These are phyloP conservation scores for Metschnikowia shivogae DNA, from an alignment of 805 yeast genomes.

Conservation along the genomic window DNA sequence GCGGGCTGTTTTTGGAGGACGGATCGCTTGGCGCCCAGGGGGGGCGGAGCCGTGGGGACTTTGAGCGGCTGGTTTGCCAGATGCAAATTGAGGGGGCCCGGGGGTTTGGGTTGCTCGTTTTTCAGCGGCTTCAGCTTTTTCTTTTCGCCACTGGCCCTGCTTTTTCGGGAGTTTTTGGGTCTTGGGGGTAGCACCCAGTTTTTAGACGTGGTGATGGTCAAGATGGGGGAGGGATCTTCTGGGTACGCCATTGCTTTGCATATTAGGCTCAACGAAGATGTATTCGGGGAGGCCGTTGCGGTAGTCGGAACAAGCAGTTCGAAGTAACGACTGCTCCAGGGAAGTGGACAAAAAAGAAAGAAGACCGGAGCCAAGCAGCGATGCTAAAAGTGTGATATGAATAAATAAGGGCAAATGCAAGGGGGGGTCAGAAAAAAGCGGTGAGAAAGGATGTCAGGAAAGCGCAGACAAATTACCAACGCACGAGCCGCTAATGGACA, in stretches of 20 bases:
- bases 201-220: conserved; percentile 18
- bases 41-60: background rate
- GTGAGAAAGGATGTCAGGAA: background rate
- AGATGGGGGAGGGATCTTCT: conserved; percentile 15
- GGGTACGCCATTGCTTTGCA: conserved; percentile 13
- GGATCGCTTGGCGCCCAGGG: background rate
- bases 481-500: conserved; percentile 5
- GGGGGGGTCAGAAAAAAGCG: conserved; percentile 1
- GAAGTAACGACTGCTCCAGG: too few species aligned
- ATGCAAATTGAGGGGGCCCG: background rate
- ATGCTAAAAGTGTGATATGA: background rate
- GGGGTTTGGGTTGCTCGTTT: background rate
- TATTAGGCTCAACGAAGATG: conserved; percentile 7
- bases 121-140: conserved; percentile 22
- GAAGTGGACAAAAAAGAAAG: too few species aligned
- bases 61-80: background rate
- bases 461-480: conserved; percentile 4
- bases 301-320: too few species aligned
- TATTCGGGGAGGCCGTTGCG: too few species aligned
- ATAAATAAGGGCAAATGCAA: background rate
- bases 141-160: conserved; percentile 14
- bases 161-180: conserved; percentile 18
- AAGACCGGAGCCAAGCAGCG: too few species aligned
- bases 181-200: conserved; percentile 21
- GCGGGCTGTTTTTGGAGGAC: background rate